Evolutionary conservation across 1,284 basidiomycete species (phyloP).

Genomic region (Ustilago xerochloae): DNA sequence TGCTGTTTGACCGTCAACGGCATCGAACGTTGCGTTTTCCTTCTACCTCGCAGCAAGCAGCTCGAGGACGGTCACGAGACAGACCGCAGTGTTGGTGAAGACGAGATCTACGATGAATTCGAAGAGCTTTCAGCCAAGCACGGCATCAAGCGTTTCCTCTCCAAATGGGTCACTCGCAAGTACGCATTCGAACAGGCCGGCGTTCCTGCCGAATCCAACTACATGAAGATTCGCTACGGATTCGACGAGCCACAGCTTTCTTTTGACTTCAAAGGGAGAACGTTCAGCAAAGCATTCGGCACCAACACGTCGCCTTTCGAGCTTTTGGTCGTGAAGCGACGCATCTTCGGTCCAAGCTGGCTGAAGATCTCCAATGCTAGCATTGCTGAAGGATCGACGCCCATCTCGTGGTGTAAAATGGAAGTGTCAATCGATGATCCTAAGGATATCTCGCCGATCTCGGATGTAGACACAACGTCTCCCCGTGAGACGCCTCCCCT

Average conservation of each 20-base stretch:
- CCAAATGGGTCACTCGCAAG: slow-evolving; percentile 81
- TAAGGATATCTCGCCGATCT: slow-evolving; percentile 86
- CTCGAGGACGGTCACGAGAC: slow-evolving; percentile 75
- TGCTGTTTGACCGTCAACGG: slow-evolving; percentile 87
- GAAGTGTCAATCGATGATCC: slow-evolving; percentile 87
- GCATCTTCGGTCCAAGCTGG: slow-evolving; percentile 99
- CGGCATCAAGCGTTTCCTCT: slow-evolving; percentile 78
- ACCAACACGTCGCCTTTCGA: slow-evolving; percentile 93
- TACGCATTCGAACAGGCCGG: slow-evolving; percentile 92
- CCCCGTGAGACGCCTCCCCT: slow-evolving; percentile 88
- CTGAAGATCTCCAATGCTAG: slow-evolving; percentile 80
- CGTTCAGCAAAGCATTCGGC: slow-evolving; percentile 89
- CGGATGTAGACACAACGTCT: slow-evolving; percentile 78
- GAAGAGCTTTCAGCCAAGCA: slow-evolving; percentile 80
- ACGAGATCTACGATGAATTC: slow-evolving; percentile 86
- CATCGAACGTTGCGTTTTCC: slow-evolving; percentile 90
- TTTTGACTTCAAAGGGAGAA: slow-evolving; percentile 79
- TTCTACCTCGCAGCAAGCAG: slow-evolving; percentile 75
- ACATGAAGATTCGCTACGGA: slow-evolving; percentile 78
- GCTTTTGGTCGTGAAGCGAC: slow-evolving; percentile 90
- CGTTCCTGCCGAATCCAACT: slow-evolving; percentile 84
- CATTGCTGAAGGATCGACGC: slow-evolving; percentile 71
- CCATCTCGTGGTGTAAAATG: slow-evolving; percentile 74
- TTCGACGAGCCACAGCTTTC: slow-evolving; percentile 71
- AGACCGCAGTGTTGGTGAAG: slow-evolving; percentile 71